Base-by-base conservation (phyloP, 192 early-diverging fungal species). In the Obelidium mucronatum region DNA sequence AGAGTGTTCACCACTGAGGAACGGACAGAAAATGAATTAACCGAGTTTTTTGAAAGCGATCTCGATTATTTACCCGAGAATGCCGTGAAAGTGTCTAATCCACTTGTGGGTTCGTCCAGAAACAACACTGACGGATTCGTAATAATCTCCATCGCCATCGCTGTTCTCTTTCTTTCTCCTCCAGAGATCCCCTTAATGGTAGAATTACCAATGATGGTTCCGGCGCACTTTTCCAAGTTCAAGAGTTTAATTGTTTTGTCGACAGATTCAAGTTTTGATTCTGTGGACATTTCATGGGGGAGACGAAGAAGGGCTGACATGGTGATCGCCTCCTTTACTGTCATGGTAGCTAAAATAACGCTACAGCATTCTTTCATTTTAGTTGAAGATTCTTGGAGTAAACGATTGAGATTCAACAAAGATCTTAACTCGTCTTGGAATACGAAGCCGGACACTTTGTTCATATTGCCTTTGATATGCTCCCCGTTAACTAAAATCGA, bases 321-420 rank as follows among this genome's bases (percentile, higher is more conserved):
- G 19, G 82, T 83, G n/a, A 96, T 88, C 3, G 94, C 93, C 67
- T 96, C 94, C 35, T 85, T 75, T 1, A 94, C 92, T 0, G 94
- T 96, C 80, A 88, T 91, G 54, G 83, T 91, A 52, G 84, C 81
- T 64, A 86, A 80, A 69, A 86, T 91, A 37, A 58, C 55, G 48
- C 48, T 51, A 59, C 56, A 59, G n/a, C n/a, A n/a, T n/a, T n/a
- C n/a, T n/a, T n/a, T n/a, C 48, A 15, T 11, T 15, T 51, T 51
- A 15, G 48, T 51, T 15, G n/a, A 22, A 51, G 8, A 22, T 15
- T n/a, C n/a, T n/a, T n/a, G n/a, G 22, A 51, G 22, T 51, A 51
- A 8, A 22, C 48, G 48, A 13, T 8, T 51, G 8, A 51, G 48
- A 51, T 13, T 13, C 8, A 13, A 8, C 8, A 8, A 22, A 22